phyloP scores from a whole-genome alignment of 2,329 filamentous ascomycete species.

The Alternaria alternata region DNA sequence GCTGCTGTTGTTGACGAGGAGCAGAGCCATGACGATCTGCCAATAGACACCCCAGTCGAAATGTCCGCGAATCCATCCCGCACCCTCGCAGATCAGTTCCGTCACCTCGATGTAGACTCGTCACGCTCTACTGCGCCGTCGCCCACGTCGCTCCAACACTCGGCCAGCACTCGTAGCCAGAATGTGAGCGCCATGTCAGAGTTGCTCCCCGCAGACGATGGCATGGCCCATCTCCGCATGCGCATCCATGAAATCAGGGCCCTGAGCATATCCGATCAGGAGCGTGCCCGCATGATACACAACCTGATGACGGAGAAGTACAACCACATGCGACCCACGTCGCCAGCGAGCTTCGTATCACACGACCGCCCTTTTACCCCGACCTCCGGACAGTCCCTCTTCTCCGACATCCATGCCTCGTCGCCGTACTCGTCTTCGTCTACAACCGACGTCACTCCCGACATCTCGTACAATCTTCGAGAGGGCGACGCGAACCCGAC shows the following conservation, averaged over 20 bases:
- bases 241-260: conserved; percentile 59
- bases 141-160: conserved; percentile 22
- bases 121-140: conserved; percentile 35
- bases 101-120: conserved; percentile 34
- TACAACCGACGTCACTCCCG: conserved; percentile 44
- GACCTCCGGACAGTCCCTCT: conserved; percentile 45
- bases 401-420: conserved; percentile 45
- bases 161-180: conserved; percentile 20
- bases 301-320: conserved; percentile 60
- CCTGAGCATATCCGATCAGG: conserved; percentile 55
- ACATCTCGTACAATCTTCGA: conserved; percentile 47
- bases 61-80: conserved; percentile 46
- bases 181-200: conserved; percentile 43
- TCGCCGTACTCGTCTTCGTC: conserved; percentile 46
- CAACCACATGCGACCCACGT: conserved; percentile 47
- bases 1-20: conserved; percentile 37
- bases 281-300: conserved; percentile 60
- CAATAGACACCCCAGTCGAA: conserved; percentile 36
- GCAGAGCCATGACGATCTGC: conserved; percentile 30
- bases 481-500: conserved; percentile 44
- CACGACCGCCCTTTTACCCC: conserved; percentile 51
- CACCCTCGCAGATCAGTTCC: conserved; percentile 39
- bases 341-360: conserved; percentile 50
- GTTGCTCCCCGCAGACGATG: conserved; percentile 59
- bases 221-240: conserved; percentile 57